Base-by-base conservation (phyloP, 441 rosid genomes). In the Pelargonium fulgidum region DNA sequence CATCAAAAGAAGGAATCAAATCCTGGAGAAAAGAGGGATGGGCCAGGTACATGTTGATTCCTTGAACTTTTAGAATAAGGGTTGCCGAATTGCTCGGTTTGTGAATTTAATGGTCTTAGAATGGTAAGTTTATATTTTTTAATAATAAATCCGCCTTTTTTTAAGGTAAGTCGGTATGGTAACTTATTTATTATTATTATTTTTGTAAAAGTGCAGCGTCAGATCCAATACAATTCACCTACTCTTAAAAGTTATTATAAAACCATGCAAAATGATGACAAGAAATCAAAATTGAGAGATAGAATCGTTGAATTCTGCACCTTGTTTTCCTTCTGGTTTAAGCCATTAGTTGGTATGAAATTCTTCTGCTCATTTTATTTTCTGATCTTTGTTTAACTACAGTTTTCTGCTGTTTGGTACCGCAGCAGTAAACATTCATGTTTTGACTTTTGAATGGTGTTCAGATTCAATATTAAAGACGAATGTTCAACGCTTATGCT, bases 241-340 rank as follows among this genome's bases (percentile, higher is more conserved):
- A 14, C 17, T 19, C 59, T 19, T n/a, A 52, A 52, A 52, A 7
- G 2, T n/a, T 14, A 3, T 6, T 52, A 52, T 6, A 52, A 14
- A 52, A 29, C 36, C 8, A 14, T 14, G 59, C 59, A 52, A 52
- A 52, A 52, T 52, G 20, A n/a, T 52, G 59, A 52, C 16, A 52
- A 52, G n/a, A 50, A 52, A 52, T 52, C 59, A 52, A 52, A 19
- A 52, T 16, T 19, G 19, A 6, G 1, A 52, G 59, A 52, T 22
- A 52, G 59, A 52, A 52, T 52, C 7, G 59, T 52, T 52, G 59
- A 52, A 5, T 52, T 52, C 59, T 52, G 59, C 59, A 14, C 59
- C 59, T 52, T 52, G 59, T 52, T 52, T 52, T 52, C 59, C 59
- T 19, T 52, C 59, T 52, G 59, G 20, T 52, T 52, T 52, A 52